Evolutionary conservation across 2,329 filamentous ascomycete genomes (phyloP).

Genomic region (Epichloe aotearoae): DNA sequence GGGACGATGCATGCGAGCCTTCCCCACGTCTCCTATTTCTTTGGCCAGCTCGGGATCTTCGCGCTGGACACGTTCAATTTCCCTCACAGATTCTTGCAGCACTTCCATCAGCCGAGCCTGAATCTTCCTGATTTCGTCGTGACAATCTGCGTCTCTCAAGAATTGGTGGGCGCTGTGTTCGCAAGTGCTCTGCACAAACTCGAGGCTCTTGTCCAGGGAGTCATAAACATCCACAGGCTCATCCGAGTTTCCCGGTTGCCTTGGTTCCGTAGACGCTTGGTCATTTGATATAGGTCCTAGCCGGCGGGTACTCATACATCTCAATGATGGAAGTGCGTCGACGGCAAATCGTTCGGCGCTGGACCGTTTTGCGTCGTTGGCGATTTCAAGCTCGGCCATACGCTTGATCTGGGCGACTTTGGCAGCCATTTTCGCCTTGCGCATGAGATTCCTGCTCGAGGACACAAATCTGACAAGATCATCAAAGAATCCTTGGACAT

Average conservation of each 20-base stretch:
- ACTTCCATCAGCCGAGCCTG: constrained; percentile 52
- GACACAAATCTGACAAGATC: constrained; percentile 71
- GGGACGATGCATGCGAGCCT: constrained; percentile 36
- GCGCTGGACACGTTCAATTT: constrained; percentile 41
- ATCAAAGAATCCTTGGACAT: constrained; percentile 73
- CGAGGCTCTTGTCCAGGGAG: constrained; percentile 62
- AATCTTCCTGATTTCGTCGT: constrained; percentile 59
- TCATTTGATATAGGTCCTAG: constrained; percentile 17
- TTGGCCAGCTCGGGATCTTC: constrained; percentile 35
- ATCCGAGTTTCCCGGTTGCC: background rate
- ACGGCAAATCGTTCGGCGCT: constrained; percentile 20
- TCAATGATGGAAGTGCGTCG: constrained; percentile 24
- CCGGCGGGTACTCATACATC: constrained; percentile 26
- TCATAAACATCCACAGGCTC: constrained; percentile 46
- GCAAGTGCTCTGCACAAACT: constrained; percentile 67
- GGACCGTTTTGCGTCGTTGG: constrained; percentile 30
- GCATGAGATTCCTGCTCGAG: constrained; percentile 66
- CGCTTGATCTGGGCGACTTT: constrained; percentile 54
- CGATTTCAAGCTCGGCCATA: constrained; percentile 45
- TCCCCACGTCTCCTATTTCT: constrained; percentile 24
- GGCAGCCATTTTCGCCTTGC: constrained; percentile 76
- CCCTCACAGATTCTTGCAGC: constrained; percentile 43
- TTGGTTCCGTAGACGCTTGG: constrained; percentile 6
- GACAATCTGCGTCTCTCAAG: constrained; percentile 75
- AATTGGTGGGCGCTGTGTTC: constrained; percentile 83